Base-by-base conservation (phyloP, 2,329 filamentous ascomycete genomes). In the Cladobotryum protrusum region DNA sequence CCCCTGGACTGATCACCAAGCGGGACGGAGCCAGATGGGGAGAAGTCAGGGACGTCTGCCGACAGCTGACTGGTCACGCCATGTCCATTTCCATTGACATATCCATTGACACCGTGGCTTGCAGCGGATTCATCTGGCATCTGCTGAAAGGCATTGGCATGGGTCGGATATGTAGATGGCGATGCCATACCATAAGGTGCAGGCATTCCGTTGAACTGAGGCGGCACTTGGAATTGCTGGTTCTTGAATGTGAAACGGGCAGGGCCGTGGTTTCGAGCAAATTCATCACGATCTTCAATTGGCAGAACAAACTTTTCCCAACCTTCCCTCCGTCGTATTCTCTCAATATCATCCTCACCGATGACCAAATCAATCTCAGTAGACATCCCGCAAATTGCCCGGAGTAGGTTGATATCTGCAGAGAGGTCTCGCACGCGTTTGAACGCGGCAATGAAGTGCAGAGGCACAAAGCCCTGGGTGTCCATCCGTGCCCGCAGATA, bases 401-500 rank as follows among this genome's bases (percentile, higher is more conserved):
- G 87, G 53, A 97, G 73, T 49, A 91, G 68, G 36, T 88, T 83
- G 50, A 85, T 72, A 51, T 96, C 79, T 1, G 85, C 60, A 9
- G 65, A 68, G 33, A 69, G 59, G 33, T 66, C 63, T 34, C 62
- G 65, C 52, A 71, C 85, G 52, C 93, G 85, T 67, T 89, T 89
- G 75, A 99, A 99, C n/a, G 77, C 78, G 18, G 86, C 80, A 58
- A 99, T 85, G 52, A 96, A 79, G 33, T 79, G 76, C 46, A 99
- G 72, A 45, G 82, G 83, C 13, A 96, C 91, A 62, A 91, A 97
- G 15, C 93, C 93, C 66, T 97, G 88, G 1, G 87, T 88, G 64
- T 99, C 92, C 93, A 99, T 97, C 59, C 91, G 85, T 61, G 82
- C 84, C 50, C 93, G 85, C 52, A 99, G 76, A 68, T 83, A 97